Evolutionary conservation across 805 yeast species (phyloP).

Genomic region (Candida ortonii): DNA sequence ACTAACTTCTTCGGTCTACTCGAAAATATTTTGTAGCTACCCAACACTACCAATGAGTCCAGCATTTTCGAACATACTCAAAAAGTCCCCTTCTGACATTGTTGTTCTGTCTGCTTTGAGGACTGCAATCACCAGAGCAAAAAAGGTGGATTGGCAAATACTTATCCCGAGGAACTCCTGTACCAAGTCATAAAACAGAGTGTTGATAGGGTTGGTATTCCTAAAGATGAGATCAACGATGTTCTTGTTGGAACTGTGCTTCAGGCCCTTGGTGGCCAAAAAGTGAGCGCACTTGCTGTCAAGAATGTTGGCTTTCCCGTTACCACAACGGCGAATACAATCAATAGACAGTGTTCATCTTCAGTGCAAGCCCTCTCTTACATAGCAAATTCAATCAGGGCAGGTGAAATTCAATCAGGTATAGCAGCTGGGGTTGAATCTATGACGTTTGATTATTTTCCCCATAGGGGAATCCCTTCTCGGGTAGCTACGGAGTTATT

Average conservation of each 20-base stretch:
- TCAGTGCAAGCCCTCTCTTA: conserved; percentile 38
- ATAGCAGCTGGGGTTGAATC: conserved; percentile 43
- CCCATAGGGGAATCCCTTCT: conserved; percentile 37
- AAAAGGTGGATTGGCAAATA: conserved; percentile 36
- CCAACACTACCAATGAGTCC: no score
- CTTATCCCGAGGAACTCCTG: conserved; percentile 37
- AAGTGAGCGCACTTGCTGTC: conserved; percentile 35
- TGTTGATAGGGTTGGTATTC: conserved; percentile 23
- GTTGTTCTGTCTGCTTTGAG: conserved; percentile 37
- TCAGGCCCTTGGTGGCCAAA: conserved; percentile 39
- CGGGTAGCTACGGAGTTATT: conserved; percentile 28
- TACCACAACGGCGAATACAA: conserved; percentile 34
- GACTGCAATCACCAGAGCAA: conserved; percentile 35
- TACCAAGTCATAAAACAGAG: conserved; percentile 31
- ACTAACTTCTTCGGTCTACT: no score
- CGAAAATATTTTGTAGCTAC: no score
- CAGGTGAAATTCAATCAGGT: conserved; percentile 32
- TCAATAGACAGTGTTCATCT: conserved; percentile 39
- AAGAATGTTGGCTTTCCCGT: conserved; percentile 34
- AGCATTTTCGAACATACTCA: no score
- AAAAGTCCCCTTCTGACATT: conserved; percentile 32
- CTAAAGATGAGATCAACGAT: conserved; percentile 31
- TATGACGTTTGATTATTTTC: conserved; percentile 39
- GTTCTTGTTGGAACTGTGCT: conserved; percentile 38
- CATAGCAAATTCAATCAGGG: conserved; percentile 30